phyloP scores from a whole-genome alignment of 108 stramenopile genomes.

The Skeletonema grethae region DNA sequence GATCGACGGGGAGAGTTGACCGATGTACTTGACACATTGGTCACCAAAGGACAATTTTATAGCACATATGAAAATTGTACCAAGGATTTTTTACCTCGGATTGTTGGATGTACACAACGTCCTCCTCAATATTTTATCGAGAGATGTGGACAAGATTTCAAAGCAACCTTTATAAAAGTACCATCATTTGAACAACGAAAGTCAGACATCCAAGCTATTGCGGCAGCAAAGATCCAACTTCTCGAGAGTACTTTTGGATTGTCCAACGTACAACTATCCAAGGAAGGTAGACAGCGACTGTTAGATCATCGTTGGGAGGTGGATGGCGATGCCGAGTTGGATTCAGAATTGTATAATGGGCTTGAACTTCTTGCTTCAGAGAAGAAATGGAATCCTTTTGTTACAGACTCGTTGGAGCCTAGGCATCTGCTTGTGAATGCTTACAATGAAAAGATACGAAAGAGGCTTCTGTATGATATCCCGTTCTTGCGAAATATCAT shows the following conservation, averaged over 20 bases:
- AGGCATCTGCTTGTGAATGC: slow-evolving; percentile 35
- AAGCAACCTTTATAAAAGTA: slow-evolving; percentile 39
- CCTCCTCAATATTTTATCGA: slow-evolving; percentile 18
- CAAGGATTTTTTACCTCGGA: slow-evolving; percentile 30
- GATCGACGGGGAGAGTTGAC: slow-evolving; percentile 29
- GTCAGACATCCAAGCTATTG: slow-evolving; percentile 31
- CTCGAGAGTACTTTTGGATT: slow-evolving; percentile 19
- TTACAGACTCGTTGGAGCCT: slow-evolving; percentile 17
- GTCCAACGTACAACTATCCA: slow-evolving; percentile 19
- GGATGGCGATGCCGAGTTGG: slow-evolving; percentile 34
- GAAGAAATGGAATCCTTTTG: slow-evolving; percentile 9
- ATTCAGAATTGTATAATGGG: slow-evolving; percentile 23
- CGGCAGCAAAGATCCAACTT: slow-evolving; percentile 21
- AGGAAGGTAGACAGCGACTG: slow-evolving; percentile 32
- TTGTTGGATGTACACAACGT: slow-evolving; percentile 31
- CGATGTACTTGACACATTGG: slow-evolving; percentile 9
- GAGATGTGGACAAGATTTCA: background rate
- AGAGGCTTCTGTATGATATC: slow-evolving; percentile 27
- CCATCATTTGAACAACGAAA: slow-evolving; percentile 34
- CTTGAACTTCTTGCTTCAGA: slow-evolving; percentile 22
- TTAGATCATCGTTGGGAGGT: slow-evolving; percentile 43
- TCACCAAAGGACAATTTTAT: slow-evolving; percentile 19
- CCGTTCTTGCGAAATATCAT: slow-evolving; percentile 32
- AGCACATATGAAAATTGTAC: slow-evolving; percentile 30
- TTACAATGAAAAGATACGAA: slow-evolving; percentile 39